Evolutionary conservation across 352 stramenopile genomes (phyloP).

Genomic region (Blastocystis sp.): DNA sequence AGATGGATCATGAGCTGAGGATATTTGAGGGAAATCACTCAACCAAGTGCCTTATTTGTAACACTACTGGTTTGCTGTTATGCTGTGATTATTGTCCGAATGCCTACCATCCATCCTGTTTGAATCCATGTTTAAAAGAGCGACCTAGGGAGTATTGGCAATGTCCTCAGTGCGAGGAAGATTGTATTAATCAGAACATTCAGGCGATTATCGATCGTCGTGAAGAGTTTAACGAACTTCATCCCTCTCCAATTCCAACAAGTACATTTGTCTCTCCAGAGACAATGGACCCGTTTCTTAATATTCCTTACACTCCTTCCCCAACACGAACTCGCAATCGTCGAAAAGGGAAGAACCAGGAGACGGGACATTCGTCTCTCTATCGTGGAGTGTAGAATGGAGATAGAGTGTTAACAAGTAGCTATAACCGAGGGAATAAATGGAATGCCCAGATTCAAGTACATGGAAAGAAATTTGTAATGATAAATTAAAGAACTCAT

Average conservation of each 20-base stretch:
- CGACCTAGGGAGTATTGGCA: not conserved
- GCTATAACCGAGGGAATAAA: conserved; percentile 33
- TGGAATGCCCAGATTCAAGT: conserved; percentile 57
- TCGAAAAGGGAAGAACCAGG: not conserved
- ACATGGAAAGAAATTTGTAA: conserved; percentile 7
- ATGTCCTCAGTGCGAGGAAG: not conserved
- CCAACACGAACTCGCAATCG: not conserved
- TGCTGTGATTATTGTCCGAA: conserved; percentile 50
- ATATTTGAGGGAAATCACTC: not conserved
- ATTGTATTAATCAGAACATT: not conserved
- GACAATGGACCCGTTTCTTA: not conserved
- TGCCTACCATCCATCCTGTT: conserved; percentile 12
- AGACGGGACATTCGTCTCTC: not conserved
- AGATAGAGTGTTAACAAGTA: not conserved
- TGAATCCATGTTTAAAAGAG: not conserved
- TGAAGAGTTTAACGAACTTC: not conserved
- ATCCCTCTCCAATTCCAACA: not conserved
- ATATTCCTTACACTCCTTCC: not conserved
- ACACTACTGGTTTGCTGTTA: conserved; percentile 1
- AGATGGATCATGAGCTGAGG: too few relatives aligned
- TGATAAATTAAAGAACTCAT: not conserved
- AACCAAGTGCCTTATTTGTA: not conserved
- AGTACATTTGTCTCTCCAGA: not conserved
- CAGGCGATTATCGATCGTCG: not conserved
- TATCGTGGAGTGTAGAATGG: conserved; percentile 18